Conservation (phyloP, 1,139 yeast genomes). For the Kodamaea alishanica region DNA sequence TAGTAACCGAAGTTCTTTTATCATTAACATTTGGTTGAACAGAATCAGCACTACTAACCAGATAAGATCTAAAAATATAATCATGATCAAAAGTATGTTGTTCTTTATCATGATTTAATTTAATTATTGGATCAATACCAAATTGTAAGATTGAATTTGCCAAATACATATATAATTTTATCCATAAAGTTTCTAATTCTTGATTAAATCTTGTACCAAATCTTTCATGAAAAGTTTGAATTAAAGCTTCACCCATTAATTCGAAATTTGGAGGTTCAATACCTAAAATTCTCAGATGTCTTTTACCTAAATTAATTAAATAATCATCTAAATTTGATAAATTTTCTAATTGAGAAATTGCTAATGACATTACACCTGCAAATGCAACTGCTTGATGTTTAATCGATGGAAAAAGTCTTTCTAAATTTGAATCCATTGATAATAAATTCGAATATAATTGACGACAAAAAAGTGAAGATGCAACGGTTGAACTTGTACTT, state of each 20-base stretch:
- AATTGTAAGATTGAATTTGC: constrained; percentile 64
- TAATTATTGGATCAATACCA: constrained; percentile 59
- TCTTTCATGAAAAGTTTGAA: constrained; percentile 71
- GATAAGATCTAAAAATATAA: constrained; percentile 1
- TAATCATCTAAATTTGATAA: constrained; percentile 52
- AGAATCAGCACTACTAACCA: neutral
- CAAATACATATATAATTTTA: constrained; percentile 55
- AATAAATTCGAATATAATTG: constrained; percentile 62
- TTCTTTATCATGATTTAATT: constrained; percentile 14
- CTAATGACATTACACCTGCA: constrained; percentile 73
- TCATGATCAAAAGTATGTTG: neutral
- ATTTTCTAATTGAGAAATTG: constrained; percentile 46
- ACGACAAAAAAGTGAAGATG: constrained; percentile 53
- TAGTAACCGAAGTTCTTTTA: constrained; percentile 16
- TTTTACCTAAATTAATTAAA: constrained; percentile 61
- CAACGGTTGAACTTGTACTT: constrained; percentile 28
- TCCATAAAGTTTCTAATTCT: constrained; percentile 67
- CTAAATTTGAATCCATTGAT: constrained; percentile 50
- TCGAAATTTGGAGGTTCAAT: constrained; percentile 72
- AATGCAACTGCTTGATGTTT: constrained; percentile 73
- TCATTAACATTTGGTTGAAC: constrained; percentile 6
- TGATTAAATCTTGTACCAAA: constrained; percentile 45
- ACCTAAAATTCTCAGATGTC: constrained; percentile 72
- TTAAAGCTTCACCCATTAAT: constrained; percentile 74
- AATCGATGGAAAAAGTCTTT: constrained; percentile 58